These are phyloP conservation scores for Chytriomyces confervae DNA, from an alignment of 192 early-diverging fungal genomes.

Conservation along the genomic window DNA sequence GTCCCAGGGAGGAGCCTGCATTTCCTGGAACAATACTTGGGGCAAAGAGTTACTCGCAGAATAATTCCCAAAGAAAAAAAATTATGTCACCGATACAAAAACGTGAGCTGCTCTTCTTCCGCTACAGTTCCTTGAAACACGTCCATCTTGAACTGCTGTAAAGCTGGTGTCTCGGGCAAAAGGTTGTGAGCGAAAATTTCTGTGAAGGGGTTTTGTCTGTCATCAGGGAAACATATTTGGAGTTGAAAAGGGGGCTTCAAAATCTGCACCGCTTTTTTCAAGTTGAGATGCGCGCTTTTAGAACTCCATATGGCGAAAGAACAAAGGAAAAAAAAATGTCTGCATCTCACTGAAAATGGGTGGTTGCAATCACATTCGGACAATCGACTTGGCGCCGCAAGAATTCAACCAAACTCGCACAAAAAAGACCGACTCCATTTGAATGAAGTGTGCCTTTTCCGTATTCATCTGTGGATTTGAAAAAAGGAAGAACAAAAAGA, in stretches of 20 bases:
- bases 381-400: slow-evolving; percentile 47
- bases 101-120: slow-evolving; percentile 55
- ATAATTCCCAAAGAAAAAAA: too few species aligned
- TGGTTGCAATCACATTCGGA: slow-evolving; percentile 77
- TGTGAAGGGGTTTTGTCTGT: slow-evolving; percentile 8
- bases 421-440: slow-evolving; percentile 84
- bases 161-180: slow-evolving; percentile 50
- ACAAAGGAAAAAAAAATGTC: neutral
- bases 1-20: slow-evolving; percentile 46
- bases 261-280: neutral
- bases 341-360: slow-evolving; percentile 84
- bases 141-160: slow-evolving; percentile 63
- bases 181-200: slow-evolving; percentile 60
- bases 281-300: neutral
- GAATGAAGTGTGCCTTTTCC: slow-evolving; percentile 72
- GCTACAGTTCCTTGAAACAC: slow-evolving; percentile 48
- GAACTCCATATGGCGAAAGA: slow-evolving; percentile 7
- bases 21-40: slow-evolving; percentile 48
- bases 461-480: slow-evolving; percentile 73
- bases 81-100: slow-evolving; percentile 64
- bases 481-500: neutral
- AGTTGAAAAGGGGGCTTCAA: neutral
- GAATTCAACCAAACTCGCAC: slow-evolving; percentile 70
- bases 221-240: neutral
- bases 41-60: neutral